A percentile compares a stretch with the other conserved stretches of the same genome.
Conservation (phyloP, 306 rosid species). For the Quercus berberidifolia region DNA sequence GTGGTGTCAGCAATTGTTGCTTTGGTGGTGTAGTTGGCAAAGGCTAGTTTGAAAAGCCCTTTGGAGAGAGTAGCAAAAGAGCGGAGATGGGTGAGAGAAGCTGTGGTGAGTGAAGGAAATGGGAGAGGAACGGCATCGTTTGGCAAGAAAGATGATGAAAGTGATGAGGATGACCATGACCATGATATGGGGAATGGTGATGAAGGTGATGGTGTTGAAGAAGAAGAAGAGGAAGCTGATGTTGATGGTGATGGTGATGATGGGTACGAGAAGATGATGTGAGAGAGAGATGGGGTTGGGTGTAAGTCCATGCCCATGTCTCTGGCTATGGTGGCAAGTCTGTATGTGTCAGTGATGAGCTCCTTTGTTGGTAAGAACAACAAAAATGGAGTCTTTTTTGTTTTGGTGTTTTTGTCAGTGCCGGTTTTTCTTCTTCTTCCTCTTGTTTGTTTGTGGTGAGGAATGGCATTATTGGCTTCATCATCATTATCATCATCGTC, state of each 20-base stretch:
- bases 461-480: not conserved
- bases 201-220: not conserved
- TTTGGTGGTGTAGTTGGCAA: constrained; percentile 14
- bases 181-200: constrained; percentile 32
- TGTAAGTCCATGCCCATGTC: constrained; percentile 54
- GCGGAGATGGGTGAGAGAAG: constrained; percentile 54
- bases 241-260: constrained; percentile 22
- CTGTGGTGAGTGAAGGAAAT: constrained; percentile 45
- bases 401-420: constrained; percentile 1
- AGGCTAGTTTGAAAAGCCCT: constrained; percentile 60
- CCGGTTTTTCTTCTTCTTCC: not conserved
- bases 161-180: constrained; percentile 28
- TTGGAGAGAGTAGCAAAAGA: constrained; percentile 41
- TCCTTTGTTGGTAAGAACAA: constrained; percentile 57
- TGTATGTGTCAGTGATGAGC: constrained; percentile 44
- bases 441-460: constrained; percentile 11
- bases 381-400: constrained; percentile 38
- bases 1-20: not conserved
- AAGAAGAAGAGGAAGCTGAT: constrained; percentile 23
- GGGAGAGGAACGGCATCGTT: constrained; percentile 61
- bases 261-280: constrained; percentile 56
- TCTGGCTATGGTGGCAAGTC: constrained; percentile 61
- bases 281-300: constrained; percentile 68
- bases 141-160: constrained; percentile 30
- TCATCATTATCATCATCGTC: not conserved